Conservation (phyloP, 805 yeast species). For the Saturnispora halmiae region DNA sequence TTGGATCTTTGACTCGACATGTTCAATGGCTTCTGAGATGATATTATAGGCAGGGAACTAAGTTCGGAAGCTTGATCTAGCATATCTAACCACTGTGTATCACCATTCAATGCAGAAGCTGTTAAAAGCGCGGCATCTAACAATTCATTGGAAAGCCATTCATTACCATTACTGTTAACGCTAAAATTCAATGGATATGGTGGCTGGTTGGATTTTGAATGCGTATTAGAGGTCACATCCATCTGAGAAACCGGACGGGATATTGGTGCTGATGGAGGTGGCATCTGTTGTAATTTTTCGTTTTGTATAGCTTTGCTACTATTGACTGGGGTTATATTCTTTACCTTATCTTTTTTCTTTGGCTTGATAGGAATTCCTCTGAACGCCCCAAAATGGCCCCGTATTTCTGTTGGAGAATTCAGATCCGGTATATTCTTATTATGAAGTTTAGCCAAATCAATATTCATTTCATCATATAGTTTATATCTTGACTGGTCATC, state of each 20-base stretch:
- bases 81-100: slow-evolving; percentile 48
- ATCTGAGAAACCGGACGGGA: not conserved
- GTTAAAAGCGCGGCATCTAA: slow-evolving; percentile 65
- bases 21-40: not conserved
- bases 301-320: not conserved
- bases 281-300: not conserved
- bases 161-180: slow-evolving; percentile 33
- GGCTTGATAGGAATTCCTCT: slow-evolving; percentile 31
- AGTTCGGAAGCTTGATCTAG: slow-evolving; percentile 26
- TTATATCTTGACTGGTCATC: slow-evolving; percentile 48
- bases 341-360: slow-evolving; percentile 12
- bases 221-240: not conserved
- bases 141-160: slow-evolving; percentile 65
- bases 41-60: not conserved
- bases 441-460: slow-evolving; percentile 50
- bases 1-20: too few relatives aligned
- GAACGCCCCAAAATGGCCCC: slow-evolving; percentile 84
- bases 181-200: not conserved
- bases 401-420: slow-evolving; percentile 24
- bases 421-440: slow-evolving; percentile 33
- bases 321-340: not conserved
- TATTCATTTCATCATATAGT: slow-evolving; percentile 78
- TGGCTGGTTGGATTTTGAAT: not conserved
- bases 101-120: slow-evolving; percentile 62
- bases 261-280: not conserved